phyloP scores from a whole-genome alignment of 208 protist species.

The Crithidia mellificae region DNA sequence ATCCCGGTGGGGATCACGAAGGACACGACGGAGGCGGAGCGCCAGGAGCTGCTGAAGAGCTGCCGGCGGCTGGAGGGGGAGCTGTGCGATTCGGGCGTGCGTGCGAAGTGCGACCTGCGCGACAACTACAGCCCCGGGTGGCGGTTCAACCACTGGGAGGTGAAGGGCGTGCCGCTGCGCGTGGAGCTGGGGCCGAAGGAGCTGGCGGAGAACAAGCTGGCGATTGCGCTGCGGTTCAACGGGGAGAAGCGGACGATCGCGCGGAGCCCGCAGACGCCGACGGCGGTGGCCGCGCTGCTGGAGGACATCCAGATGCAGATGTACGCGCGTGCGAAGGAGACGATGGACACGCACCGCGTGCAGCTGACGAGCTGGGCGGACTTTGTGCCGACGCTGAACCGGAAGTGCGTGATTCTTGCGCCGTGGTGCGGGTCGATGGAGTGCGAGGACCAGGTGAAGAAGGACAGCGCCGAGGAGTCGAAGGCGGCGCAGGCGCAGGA shows the following conservation, averaged over 20 bases:
- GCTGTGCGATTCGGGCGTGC: slow-evolving; percentile 78
- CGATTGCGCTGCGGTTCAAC: slow-evolving; percentile 69
- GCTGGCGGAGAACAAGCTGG: slow-evolving; percentile 69
- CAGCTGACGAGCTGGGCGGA: slow-evolving; percentile 86
- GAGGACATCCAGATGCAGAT: slow-evolving; percentile 93
- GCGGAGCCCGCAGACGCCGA: slow-evolving; percentile 53
- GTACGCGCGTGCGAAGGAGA: slow-evolving; percentile 59
- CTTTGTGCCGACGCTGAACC: slow-evolving; percentile 93
- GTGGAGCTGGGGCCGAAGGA: slow-evolving; percentile 98
- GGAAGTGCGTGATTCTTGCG: slow-evolving; percentile 83
- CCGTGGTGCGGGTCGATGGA: slow-evolving; percentile 91
- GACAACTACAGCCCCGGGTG: slow-evolving; percentile 96
- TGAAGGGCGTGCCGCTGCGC: slow-evolving; percentile 96
- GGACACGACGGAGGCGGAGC: slow-evolving; percentile 63
- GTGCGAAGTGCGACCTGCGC: slow-evolving; percentile 91
- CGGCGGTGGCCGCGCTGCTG: slow-evolving; percentile 46
- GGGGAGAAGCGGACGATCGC: slow-evolving; percentile 60
- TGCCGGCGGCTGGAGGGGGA: slow-evolving; percentile 57
- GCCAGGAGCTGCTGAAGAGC: slow-evolving; percentile 55
- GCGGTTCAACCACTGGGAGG: slow-evolving; percentile 99
- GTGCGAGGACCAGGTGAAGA: slow-evolving; percentile 96
- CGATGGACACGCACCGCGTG: slow-evolving; percentile 56
- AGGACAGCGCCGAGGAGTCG: slow-evolving; percentile 86
- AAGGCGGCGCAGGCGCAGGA: slow-evolving; percentile 57
- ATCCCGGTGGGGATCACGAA: slow-evolving; percentile 92